Conservation (phyloP, 805 yeast species). For the baker's yeast (Saccharomyces cerevisiae) region DNA sequence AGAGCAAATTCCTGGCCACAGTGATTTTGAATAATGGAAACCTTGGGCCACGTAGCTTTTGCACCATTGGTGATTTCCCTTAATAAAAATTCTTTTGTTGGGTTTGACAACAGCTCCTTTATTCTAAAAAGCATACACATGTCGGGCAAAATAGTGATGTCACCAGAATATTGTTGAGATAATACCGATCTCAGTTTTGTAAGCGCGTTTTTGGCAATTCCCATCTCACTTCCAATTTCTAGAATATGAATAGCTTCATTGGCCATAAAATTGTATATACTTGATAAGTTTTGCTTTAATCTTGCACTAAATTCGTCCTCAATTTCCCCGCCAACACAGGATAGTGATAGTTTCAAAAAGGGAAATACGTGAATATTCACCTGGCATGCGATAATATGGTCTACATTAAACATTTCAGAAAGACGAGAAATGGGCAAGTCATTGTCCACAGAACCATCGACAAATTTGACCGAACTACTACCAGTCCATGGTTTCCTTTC, state of each 20-base stretch:
- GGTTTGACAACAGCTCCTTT: constrained; percentile 61
- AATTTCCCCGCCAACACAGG: constrained; percentile 60
- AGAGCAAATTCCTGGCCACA: constrained; percentile 84
- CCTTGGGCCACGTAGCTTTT: constrained; percentile 84
- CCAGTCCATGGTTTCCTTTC: constrained; percentile 73
- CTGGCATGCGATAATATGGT: constrained; percentile 92
- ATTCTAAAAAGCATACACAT: constrained; percentile 48
- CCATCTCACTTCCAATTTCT: constrained; percentile 63
- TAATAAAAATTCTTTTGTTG: constrained; percentile 63
- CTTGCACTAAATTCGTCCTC: constrained; percentile 52
- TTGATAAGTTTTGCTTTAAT: constrained; percentile 43
- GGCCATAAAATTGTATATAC: constrained; percentile 48
- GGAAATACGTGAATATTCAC: constrained; percentile 95
- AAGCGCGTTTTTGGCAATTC: constrained; percentile 67
- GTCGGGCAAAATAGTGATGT: constrained; percentile 83
- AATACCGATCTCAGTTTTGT: constrained; percentile 66
- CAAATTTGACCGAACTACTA: constrained; percentile 58
- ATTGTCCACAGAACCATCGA: constrained; percentile 91
- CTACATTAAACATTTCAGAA: constrained; percentile 93
- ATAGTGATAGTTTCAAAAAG: constrained; percentile 56
- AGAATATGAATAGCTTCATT: constrained; percentile 72
- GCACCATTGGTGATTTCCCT: constrained; percentile 69
- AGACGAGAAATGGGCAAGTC: constrained; percentile 83
- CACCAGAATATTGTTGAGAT: constrained; percentile 84
- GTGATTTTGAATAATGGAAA: constrained; percentile 76